Percentiles rank a stretch among this genome's conserved stretches.
phyloP scores from a whole-genome alignment of 179 eudicot genomes.

The Silene noctiflora region DNA sequence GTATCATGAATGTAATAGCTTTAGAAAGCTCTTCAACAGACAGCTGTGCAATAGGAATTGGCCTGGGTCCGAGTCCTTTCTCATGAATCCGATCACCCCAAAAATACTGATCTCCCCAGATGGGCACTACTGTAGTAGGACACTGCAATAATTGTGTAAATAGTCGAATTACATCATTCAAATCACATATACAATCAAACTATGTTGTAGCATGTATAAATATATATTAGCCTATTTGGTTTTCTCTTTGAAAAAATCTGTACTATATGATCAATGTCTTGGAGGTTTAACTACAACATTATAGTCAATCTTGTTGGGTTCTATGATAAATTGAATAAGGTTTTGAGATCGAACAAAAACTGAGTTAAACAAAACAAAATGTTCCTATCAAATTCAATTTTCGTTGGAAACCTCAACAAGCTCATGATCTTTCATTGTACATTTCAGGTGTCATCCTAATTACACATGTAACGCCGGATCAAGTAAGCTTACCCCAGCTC shows the following conservation, averaged over 20 bases:
- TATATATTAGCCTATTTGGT: not conserved
- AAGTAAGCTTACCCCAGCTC: conserved; percentile 70
- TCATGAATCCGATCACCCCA: conserved; percentile 82
- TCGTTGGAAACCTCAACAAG: not conserved
- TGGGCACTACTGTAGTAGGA: conserved; percentile 87
- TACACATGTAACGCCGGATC: not conserved
- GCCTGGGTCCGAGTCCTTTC: conserved; percentile 84
- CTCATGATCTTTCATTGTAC: not conserved
- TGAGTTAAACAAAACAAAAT: too few species aligned
- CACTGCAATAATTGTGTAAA: conserved; percentile 49
- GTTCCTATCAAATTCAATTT: too few species aligned
- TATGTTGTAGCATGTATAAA: not conserved
- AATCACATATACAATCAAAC: conserved; percentile 6
- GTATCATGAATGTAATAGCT: conserved; percentile 77
- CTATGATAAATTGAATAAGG: too few species aligned
- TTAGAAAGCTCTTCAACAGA: conserved; percentile 63
- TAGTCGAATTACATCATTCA: conserved; percentile 20
- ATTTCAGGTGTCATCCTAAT: not conserved
- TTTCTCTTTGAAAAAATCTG: not conserved
- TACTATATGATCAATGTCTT: not conserved
- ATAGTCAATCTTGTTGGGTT: too few species aligned
- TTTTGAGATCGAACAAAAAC: too few species aligned
- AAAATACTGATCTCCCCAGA: conserved; percentile 94
- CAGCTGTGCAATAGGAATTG: conserved; percentile 69
- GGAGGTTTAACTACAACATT: not conserved